A percentile compares a stretch with the other conserved stretches of the same genome.
Conservation (phyloP, 441 rosid species). For the Adansonia gregorii region DNA sequence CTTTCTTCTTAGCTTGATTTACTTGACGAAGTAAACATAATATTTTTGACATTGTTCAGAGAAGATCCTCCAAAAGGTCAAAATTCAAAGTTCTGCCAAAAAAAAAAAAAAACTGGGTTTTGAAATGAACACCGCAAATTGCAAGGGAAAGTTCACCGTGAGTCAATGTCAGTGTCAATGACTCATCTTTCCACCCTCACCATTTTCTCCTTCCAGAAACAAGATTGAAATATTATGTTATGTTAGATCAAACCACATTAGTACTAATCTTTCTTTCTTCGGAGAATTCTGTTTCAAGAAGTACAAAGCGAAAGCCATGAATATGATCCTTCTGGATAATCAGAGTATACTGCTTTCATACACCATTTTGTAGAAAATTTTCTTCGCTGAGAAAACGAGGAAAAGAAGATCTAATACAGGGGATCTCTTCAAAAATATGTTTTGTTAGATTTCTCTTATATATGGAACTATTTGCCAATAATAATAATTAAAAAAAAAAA, state of each 20-base stretch:
- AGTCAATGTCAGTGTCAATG: neutral
- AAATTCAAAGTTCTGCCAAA: neutral
- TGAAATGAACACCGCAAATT: neutral
- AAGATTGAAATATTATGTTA: neutral
- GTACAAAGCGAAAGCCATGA: neutral
- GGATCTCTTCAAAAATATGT: neutral
- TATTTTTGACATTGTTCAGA: neutral
- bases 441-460: neutral
- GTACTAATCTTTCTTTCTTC: neutral
- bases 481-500: neutral
- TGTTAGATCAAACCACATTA: neutral
- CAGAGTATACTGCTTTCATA: neutral
- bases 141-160: neutral
- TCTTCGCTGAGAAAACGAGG: neutral
- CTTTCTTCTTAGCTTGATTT: neutral
- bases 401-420: neutral
- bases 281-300: neutral
- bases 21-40: conserved; percentile 17
- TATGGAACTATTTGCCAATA: neutral
- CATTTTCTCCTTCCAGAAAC: neutral
- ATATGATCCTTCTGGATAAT: neutral
- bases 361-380: neutral
- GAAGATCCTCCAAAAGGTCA: neutral
- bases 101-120: neutral
- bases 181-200: neutral